Base-by-base conservation (phyloP, 2,329 filamentous ascomycete genomes). In the Fusarium irregulare region DNA sequence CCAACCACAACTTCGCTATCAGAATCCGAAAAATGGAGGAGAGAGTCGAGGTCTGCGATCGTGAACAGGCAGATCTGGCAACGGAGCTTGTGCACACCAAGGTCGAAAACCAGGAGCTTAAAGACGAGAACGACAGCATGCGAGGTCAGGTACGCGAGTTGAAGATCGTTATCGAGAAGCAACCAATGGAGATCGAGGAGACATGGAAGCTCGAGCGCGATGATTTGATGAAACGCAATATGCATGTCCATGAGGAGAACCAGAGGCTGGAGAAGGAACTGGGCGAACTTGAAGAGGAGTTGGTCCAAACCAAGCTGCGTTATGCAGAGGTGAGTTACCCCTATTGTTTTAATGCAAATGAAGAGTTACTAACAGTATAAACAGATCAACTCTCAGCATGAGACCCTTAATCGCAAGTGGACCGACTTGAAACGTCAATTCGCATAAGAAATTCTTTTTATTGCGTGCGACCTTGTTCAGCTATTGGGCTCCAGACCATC, bases 191-290 rank as follows among this genome's bases (percentile, higher is more conserved):
- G 79, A 90, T 98, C 7, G 96, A 99, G 78, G 87, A 88, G 64
- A 87, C 89, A 56, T 89, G 97, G 81, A 89, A 92, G 78, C 87
- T 88, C 13, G 95, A 98, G 80, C 94, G 97, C 82, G 94, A 98
- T 58, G 88, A 92, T 56, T 89, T 98, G 75, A 96, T 98, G 91
- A 90, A 93, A 79, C 89, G 94, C 65, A 98, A 98, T 78, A 88
- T 92, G 68, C 93, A 97, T 76, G 94, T 98, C 10, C 94, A 98
- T 76, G 94, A 97, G 74, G 93, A 97, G 82, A 99, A 98, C 76
- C 87, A 92, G 64, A 88, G 86, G 61, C 83, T 99, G 72, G 94
- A 98, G 80, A 95, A 97, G 77, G 93, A 96, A 76, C 88, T 97
- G 87, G 87, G 89, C 7, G 94, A 98, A 73, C 92, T 98, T 84